A percentile compares a stretch with the other conserved stretches of the same genome.
Evolutionary conservation across 176 grass and related monocot genomes (phyloP).

Genomic region (Phragmites australis): DNA sequence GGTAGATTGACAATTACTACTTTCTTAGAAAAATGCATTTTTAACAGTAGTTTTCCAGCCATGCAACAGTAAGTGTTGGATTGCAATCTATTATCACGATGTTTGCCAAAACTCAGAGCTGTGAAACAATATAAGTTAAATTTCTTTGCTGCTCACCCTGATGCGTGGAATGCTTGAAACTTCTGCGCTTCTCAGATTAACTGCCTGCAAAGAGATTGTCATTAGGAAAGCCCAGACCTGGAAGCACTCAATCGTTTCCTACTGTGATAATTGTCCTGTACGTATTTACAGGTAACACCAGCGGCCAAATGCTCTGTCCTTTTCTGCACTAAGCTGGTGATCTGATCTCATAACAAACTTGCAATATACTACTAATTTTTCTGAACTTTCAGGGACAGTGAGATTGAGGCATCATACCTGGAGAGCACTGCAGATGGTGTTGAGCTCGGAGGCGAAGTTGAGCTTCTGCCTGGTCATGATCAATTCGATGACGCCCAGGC

Average conservation of each 20-base stretch:
- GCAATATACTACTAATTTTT: background rate
- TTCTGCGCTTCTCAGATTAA: slow-evolving; percentile 82
- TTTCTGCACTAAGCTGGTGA: background rate
- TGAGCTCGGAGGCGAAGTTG: slow-evolving; percentile 79
- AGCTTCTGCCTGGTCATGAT: slow-evolving; percentile 82
- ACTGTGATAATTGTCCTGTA: background rate
- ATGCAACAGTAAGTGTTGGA: background rate
- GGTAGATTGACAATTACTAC: background rate
- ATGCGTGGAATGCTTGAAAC: slow-evolving; percentile 56
- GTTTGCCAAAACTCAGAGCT: slow-evolving; percentile 37
- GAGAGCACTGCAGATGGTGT: slow-evolving; percentile 80
- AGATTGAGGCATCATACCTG: slow-evolving; percentile 51
- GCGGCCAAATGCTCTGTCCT: background rate
- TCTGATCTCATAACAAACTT: background rate
- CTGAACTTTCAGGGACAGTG: slow-evolving; percentile 38
- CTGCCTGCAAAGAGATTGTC: slow-evolving; percentile 61
- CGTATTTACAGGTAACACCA: background rate
- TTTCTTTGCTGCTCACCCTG: slow-evolving; percentile 47
- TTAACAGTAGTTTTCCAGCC: slow-evolving; percentile 6
- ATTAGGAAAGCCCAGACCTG: slow-evolving; percentile 7
- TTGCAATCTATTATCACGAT: background rate
- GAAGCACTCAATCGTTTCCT: background rate
- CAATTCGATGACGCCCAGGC: slow-evolving; percentile 89
- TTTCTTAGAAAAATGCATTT: background rate
- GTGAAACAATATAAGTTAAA: background rate